Evolutionary conservation across 495 filamentous ascomycete species (phyloP).

Genomic region (Penicillium arizonense): DNA sequence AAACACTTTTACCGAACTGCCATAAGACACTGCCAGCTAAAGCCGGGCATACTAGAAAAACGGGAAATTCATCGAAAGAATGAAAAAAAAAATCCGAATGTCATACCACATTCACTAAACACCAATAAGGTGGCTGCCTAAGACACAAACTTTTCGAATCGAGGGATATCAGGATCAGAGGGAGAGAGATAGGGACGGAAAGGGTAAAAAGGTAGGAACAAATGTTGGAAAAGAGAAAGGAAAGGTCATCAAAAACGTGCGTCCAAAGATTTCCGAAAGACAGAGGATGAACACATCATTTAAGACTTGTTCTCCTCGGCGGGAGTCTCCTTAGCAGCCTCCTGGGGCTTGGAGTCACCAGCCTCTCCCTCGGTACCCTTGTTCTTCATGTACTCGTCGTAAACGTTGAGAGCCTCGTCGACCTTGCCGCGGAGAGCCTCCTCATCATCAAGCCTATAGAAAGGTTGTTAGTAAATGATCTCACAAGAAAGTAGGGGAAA

Average conservation of each 20-base stretch:
- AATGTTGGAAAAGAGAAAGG: constrained; percentile 22
- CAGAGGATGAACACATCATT: constrained; percentile 20
- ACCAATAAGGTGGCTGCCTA: constrained; percentile 38
- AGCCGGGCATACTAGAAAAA: constrained; percentile 13
- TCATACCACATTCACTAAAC: constrained; percentile 37
- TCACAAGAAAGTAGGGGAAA: neutral
- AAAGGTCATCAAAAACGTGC: constrained; percentile 47
- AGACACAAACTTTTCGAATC: constrained; percentile 47
- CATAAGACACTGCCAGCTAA: constrained; percentile 3
- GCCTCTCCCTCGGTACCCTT: constrained; percentile 44
- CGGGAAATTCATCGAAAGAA: neutral
- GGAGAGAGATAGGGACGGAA: constrained; percentile 27
- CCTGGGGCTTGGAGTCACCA: constrained; percentile 43
- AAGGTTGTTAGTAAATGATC: constrained; percentile 18
- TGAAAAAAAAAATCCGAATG: constrained; percentile 26
- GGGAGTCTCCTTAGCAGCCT: constrained; percentile 41
- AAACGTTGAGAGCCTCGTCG: constrained; percentile 92
- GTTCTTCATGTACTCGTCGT: constrained; percentile 97
- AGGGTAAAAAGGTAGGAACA: constrained; percentile 21
- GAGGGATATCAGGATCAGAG: constrained; percentile 52
- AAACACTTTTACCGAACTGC: constrained; percentile 23
- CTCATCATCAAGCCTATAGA: constrained; percentile 79
- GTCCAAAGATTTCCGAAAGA: constrained; percentile 33
- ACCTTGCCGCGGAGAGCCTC: constrained; percentile 90
- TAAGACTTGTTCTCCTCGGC: constrained; percentile 51